Evolutionary conservation across 148 eudicot species (phyloP).

Genomic region (Dysphania ambrosioides): DNA sequence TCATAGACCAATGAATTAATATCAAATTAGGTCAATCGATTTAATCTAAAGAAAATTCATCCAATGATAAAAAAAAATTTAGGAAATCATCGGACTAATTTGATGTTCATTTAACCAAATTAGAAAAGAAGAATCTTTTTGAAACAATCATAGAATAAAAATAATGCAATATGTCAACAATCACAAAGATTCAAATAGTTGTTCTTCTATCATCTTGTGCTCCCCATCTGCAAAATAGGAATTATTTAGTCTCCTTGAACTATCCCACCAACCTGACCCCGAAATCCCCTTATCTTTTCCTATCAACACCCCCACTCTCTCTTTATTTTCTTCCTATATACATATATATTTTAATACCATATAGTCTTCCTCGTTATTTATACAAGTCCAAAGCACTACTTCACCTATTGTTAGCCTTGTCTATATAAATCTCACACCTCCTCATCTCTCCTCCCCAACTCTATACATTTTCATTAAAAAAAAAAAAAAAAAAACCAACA

Average conservation of each 20-base stretch:
- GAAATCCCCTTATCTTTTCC: slow-evolving; percentile 28
- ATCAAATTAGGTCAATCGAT: too few relatives aligned
- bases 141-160: slow-evolving; percentile 1
- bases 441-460: slow-evolving; percentile 4
- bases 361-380: not conserved
- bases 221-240: slow-evolving; percentile 26
- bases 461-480: not conserved
- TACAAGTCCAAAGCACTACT: not conserved
- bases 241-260: slow-evolving; percentile 10
- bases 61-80: too few relatives aligned
- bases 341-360: not conserved
- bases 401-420: not conserved
- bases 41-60: too few relatives aligned
- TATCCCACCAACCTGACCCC: slow-evolving; percentile 32
- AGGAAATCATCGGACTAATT: not conserved
- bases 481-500: not conserved
- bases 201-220: slow-evolving; percentile 10
- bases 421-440: slow-evolving; percentile 28
- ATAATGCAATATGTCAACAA: not conserved
- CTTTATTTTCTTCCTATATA: not conserved
- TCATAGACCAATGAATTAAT: too few relatives aligned
- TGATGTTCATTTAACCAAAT: not conserved
- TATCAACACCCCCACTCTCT: slow-evolving; percentile 13
- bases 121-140: not conserved
- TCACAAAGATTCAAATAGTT: slow-evolving; percentile 12